A percentile compares a stretch with the other conserved stretches of the same genome.
Conservation (phyloP, 1,284 basidiomycete species). For the Ustilago trichophora region DNA sequence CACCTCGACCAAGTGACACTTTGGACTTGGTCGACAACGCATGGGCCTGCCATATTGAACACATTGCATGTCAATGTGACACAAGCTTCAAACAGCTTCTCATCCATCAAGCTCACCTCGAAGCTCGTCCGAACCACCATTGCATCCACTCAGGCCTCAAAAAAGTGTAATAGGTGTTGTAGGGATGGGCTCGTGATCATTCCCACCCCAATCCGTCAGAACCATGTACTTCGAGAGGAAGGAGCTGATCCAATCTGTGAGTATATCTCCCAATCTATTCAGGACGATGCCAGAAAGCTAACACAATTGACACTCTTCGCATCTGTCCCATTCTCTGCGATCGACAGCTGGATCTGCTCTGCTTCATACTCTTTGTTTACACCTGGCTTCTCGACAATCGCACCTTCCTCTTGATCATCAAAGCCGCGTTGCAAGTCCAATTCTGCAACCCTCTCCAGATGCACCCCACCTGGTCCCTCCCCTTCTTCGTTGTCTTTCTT, state of each 20-base stretch:
- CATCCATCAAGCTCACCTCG: not conserved
- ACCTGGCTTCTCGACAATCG: slow-evolving; percentile 51
- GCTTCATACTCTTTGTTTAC: slow-evolving; percentile 53
- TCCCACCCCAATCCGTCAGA: not conserved
- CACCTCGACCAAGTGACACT: not conserved
- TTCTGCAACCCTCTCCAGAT: slow-evolving; percentile 46
- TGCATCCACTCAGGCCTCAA: too few relatives aligned
- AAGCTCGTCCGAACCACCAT: not conserved
- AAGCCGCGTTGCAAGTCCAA: slow-evolving; percentile 41
- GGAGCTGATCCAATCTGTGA: slow-evolving; percentile 47
- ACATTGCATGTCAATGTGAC: not conserved
- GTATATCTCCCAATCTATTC: too few relatives aligned
- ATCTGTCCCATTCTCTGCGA: not conserved
- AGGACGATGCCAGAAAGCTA: too few relatives aligned
- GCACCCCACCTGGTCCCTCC: slow-evolving; percentile 37
- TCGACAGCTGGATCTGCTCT: slow-evolving; percentile 46
- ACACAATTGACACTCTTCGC: not conserved
- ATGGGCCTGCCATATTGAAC: not conserved
- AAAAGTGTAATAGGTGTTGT: not conserved
- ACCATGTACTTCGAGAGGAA: slow-evolving; percentile 49
- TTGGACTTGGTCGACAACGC: too few relatives aligned
- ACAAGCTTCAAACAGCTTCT: not conserved
- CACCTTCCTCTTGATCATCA: slow-evolving; percentile 39
- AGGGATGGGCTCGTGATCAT: slow-evolving; percentile 12
- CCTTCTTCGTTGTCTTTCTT: slow-evolving; percentile 40